A percentile compares a stretch with the other conserved stretches of the same genome.
Evolutionary conservation across 176 grass and related monocot species (phyloP).

Genomic region (Triticum dicoccoides): DNA sequence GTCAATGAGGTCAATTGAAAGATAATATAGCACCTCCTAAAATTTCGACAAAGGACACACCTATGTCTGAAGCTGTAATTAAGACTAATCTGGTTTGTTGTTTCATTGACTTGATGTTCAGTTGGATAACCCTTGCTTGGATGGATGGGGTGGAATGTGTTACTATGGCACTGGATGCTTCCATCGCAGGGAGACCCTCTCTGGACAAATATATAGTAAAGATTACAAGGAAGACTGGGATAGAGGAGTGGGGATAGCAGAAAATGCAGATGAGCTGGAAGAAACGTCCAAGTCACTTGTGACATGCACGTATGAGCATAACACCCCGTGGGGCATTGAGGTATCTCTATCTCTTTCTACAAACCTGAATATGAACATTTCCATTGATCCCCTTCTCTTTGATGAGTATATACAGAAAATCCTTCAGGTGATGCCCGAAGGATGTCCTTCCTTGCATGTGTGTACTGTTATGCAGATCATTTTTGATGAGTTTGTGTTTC

Average conservation of each 20-base stretch:
- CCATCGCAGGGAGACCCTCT: slow-evolving; percentile 60
- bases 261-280: slow-evolving; percentile 46
- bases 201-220: slow-evolving; percentile 47
- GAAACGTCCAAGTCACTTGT: slow-evolving; percentile 41
- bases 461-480: not conserved
- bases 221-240: slow-evolving; percentile 44
- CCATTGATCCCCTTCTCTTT: not conserved
- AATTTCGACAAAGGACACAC: slow-evolving; percentile 7
- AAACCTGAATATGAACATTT: not conserved
- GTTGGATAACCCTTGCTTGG: slow-evolving; percentile 65
- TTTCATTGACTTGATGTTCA: slow-evolving; percentile 33
- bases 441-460: not conserved
- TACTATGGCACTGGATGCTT: slow-evolving; percentile 77
- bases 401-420: not conserved
- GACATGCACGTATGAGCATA: slow-evolving; percentile 57
- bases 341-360: slow-evolving; percentile 28
- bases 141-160: slow-evolving; percentile 68
- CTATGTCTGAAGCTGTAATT: not conserved
- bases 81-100: not conserved
- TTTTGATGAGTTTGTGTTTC: slow-evolving; percentile 5
- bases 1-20: slow-evolving; percentile 35
- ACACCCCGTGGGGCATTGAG: slow-evolving; percentile 71
- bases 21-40: not conserved
- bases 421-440: not conserved
- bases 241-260: slow-evolving; percentile 28